A percentile compares a stretch with the other conserved stretches of the same genome.
These are phyloP conservation scores for Podospora pseudocomata DNA, from an alignment of 495 filamentous ascomycete species.

Conservation along the genomic window DNA sequence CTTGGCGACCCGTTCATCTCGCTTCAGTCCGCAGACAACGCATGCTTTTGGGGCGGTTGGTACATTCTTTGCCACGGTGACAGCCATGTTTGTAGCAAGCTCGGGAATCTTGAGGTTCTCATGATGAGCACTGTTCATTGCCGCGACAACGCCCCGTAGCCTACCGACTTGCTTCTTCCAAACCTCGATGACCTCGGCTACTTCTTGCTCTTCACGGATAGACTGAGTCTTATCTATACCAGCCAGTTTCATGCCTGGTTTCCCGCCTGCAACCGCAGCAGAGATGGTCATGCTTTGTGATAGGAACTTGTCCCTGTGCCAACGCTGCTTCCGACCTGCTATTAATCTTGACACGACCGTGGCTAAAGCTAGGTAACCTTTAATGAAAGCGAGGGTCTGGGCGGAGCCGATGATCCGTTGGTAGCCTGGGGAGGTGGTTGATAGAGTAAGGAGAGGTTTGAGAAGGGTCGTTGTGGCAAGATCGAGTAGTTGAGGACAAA, in stretches of 20 bases:
- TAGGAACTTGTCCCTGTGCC: slow-evolving; percentile 84
- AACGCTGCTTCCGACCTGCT: slow-evolving; percentile 78
- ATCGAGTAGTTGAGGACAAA: slow-evolving; percentile 66
- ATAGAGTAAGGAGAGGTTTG: slow-evolving; percentile 49
- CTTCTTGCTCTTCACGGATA: slow-evolving; percentile 83
- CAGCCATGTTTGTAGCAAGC: slow-evolving; percentile 57
- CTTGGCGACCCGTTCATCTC: slow-evolving; percentile 74
- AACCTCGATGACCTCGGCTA: slow-evolving; percentile 64
- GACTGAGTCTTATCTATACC: slow-evolving; percentile 75
- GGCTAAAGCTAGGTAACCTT: slow-evolving; percentile 52
- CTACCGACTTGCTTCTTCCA: slow-evolving; percentile 70
- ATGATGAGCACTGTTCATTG: slow-evolving; percentile 42
- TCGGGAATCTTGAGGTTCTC: slow-evolving; percentile 58
- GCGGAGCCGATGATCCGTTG: slow-evolving; percentile 55
- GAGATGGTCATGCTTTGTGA: slow-evolving; percentile 86
- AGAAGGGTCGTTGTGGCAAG: slow-evolving; percentile 52
- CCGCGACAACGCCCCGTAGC: slow-evolving; percentile 55
- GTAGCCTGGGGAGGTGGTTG: slow-evolving; percentile 45
- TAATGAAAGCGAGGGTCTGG: slow-evolving; percentile 53
- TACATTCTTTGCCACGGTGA: slow-evolving; percentile 61
- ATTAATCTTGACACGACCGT: slow-evolving; percentile 75
- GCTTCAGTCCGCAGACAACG: slow-evolving; percentile 79
- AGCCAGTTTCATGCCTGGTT: slow-evolving; percentile 83
- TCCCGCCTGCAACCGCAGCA: slow-evolving; percentile 51
- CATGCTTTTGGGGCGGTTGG: slow-evolving; percentile 72